Evolutionary conservation across 2,329 filamentous ascomycete species (phyloP).

Genomic region (Fusarium fujikuroi): DNA sequence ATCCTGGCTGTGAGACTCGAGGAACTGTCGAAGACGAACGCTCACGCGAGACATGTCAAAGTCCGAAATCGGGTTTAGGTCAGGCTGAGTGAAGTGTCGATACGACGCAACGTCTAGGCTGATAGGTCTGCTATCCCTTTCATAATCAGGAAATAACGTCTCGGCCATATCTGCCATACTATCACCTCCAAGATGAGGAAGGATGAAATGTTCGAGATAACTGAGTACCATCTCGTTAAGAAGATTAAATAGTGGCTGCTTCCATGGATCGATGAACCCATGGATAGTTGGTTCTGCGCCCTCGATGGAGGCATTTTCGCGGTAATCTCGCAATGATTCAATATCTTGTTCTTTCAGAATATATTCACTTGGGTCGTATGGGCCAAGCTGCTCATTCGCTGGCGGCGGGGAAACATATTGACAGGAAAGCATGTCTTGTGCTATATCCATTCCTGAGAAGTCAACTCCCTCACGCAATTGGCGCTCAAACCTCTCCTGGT

Average conservation of each 20-base stretch:
- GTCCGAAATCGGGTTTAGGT: background rate
- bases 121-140: background rate
- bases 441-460: background rate
- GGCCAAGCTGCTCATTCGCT: background rate
- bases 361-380: too few relatives aligned
- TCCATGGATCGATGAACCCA: background rate
- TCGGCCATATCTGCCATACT: background rate
- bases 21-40: background rate
- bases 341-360: background rate
- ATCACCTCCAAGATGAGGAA: background rate
- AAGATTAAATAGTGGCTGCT: background rate
- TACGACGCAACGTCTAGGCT: background rate
- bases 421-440: background rate
- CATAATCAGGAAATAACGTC: background rate
- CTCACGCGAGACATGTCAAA: background rate
- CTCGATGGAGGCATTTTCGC: rapidly evolving
- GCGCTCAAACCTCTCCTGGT: background rate
- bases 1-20: background rate
- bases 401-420: background rate
- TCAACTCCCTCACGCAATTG: background rate
- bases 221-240: background rate
- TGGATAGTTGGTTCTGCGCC: background rate
- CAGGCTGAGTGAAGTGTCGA: background rate
- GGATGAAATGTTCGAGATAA: background rate
- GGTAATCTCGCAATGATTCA: background rate